phyloP scores from a whole-genome alignment of 805 yeast species.

The Ogataea pignaliae region DNA sequence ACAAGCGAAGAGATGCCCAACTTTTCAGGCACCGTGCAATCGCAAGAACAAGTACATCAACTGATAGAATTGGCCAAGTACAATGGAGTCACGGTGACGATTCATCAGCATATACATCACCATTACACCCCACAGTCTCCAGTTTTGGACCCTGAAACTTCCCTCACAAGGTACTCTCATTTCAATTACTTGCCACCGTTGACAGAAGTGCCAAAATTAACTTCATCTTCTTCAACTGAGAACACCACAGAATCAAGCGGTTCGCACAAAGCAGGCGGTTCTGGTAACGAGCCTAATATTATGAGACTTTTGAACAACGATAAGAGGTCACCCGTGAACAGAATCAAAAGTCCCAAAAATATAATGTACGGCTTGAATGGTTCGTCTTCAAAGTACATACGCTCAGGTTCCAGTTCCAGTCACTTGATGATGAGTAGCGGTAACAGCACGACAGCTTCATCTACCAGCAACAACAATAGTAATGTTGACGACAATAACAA shows the following conservation, averaged over 20 bases:
- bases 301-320: slow-evolving; percentile 39
- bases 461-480: neutral
- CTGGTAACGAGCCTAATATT: slow-evolving; percentile 37
- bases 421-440: too few species aligned
- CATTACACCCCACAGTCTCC: slow-evolving; percentile 52
- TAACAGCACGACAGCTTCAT: too few species aligned
- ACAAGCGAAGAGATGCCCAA: slow-evolving; percentile 40
- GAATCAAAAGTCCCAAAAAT: slow-evolving; percentile 7
- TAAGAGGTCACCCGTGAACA: slow-evolving; percentile 11
- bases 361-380: too few species aligned
- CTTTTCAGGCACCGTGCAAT: slow-evolving; percentile 44
- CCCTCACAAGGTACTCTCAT: slow-evolving; percentile 58
- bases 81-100: slow-evolving; percentile 55
- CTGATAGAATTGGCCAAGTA: slow-evolving; percentile 57
- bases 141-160: slow-evolving; percentile 45
- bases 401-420: too few species aligned
- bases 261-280: slow-evolving; percentile 12
- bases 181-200: slow-evolving; percentile 71
- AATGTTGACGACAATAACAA: neutral
- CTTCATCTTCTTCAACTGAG: slow-evolving; percentile 49
- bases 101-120: slow-evolving; percentile 85
- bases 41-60: slow-evolving; percentile 50
- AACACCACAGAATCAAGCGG: slow-evolving; percentile 23
- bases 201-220: slow-evolving; percentile 66
- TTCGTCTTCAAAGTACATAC: neutral